Base-by-base conservation (phyloP, 1,284 basidiomycete species). In the Ustilago nuda region DNA sequence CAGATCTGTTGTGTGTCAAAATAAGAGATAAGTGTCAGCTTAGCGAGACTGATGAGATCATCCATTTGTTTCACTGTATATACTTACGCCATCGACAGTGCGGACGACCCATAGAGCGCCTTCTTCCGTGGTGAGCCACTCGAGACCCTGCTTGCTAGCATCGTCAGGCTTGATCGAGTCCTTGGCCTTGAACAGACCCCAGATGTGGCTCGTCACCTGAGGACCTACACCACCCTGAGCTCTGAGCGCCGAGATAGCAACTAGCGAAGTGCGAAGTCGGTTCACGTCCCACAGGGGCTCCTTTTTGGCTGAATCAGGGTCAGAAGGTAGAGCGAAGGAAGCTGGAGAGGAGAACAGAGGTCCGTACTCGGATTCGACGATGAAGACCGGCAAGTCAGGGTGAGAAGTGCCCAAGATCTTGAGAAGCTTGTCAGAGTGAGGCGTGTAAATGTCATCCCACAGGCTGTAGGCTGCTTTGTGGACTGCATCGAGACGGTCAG, bases 361-460 rank as follows among this genome's bases (percentile, higher is more conserved):
- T 72, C 94, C 94, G 87, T 99, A 99, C 78, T 90, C 89, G 70
- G 91, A 90, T 86, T 94, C 91, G 88, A 98, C 93, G 86, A 99
- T 97, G 88, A 96, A 96, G 70, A 92, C 87, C 72, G 74, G 88
- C 27, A 90, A 86, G 80, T 90, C 89, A 1, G 89, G 89, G 82
- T 90, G 89, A 12, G 94, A 94, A 56, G 90, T 89, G 83, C 90
- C 91, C 72, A 99, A 90, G 88, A 97, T 98, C 86, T 90, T 87
- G 87, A 95, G 89, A 81, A 99, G 91, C 88, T 97, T 98, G 87
- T 90, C 90, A 82, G 91, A 91, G 88, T 95, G 92, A 76, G 95
- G 95, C 81, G 91, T 88, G 87, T 99, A 99, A 87, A 99, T 95
- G 70, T 91, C 91, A 85, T 92, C 90, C 94, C 95, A 99, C 3